A percentile compares a stretch with the other conserved stretches of the same genome.
phyloP scores from a whole-genome alignment of 768 basidiomycete genomes.

The Psilocybe sp. region DNA sequence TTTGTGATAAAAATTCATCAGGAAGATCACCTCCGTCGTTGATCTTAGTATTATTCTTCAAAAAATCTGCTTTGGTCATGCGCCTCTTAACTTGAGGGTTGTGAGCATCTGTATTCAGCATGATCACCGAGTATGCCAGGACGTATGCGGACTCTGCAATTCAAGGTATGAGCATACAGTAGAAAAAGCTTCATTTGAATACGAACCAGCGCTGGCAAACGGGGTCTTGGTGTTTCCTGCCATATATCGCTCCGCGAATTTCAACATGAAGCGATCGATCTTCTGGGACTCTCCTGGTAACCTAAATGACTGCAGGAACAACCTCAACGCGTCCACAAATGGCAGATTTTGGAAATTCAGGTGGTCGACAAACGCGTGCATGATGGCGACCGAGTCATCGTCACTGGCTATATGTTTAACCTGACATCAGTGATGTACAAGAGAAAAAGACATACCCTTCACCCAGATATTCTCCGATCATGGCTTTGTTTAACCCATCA shows the following conservation, averaged over 20 bases:
- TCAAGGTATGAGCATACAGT: not conserved
- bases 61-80: conserved; percentile 90
- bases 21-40: conserved; percentile 89
- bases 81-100: conserved; percentile 92
- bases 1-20: conserved; percentile 72
- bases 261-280: conserved; percentile 98
- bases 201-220: conserved; percentile 91
- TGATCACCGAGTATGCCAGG: conserved; percentile 89
- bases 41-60: conserved; percentile 95
- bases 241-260: conserved; percentile 96
- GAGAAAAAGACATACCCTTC: conserved; percentile 71
- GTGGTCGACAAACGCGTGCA: conserved; percentile 96
- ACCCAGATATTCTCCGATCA: conserved; percentile 97
- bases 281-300: conserved; percentile 97
- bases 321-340: conserved; percentile 88
- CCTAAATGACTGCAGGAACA: conserved; percentile 93
- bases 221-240: conserved; percentile 79
- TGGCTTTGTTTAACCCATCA: conserved; percentile 90
- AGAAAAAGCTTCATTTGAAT: not conserved
- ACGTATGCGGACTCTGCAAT: conserved; percentile 85
- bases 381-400: conserved; percentile 83
- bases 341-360: conserved; percentile 79
- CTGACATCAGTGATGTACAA: not conserved
- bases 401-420: conserved; percentile 51
- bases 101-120: conserved; percentile 97